A percentile compares a stretch with the other conserved stretches of the same genome.
These are phyloP conservation scores for Cyclotella atomus DNA, from an alignment of 108 stramenopile genomes.

Conservation along the genomic window DNA sequence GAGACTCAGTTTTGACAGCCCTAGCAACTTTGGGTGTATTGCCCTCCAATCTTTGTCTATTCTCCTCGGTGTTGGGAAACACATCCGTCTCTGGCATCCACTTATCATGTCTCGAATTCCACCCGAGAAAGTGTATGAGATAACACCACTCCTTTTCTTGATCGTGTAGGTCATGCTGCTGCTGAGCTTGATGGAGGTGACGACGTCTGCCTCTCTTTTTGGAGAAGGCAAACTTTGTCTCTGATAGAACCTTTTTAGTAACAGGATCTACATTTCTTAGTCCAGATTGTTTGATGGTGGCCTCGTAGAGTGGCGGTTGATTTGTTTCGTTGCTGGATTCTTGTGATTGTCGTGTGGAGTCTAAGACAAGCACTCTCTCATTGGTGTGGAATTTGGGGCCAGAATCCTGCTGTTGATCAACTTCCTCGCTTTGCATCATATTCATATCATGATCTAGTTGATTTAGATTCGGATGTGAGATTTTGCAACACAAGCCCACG, in stretches of 20 bases:
- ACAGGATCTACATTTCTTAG: conserved; percentile 25
- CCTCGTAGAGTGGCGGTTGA: conserved; percentile 37
- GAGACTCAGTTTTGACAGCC: conserved; percentile 1
- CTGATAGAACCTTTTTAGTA: conserved; percentile 26
- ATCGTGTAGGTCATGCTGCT: background rate
- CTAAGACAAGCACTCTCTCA: conserved; percentile 39
- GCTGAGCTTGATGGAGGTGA: conserved; percentile 1
- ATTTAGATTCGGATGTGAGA: background rate
- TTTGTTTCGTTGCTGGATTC: background rate
- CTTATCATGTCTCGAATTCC: conserved; percentile 56
- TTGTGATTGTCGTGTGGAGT: conserved; percentile 9
- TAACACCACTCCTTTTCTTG: conserved; percentile 48
- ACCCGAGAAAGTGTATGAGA: conserved; percentile 55
- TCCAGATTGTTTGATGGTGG: conserved; percentile 33
- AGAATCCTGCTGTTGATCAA: background rate
- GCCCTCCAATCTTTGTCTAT: conserved; percentile 24
- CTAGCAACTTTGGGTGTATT: conserved; percentile 16
- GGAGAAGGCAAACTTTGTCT: conserved; percentile 24
- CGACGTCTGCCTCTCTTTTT: conserved; percentile 32
- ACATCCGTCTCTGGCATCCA: conserved; percentile 50
- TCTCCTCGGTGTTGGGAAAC: conserved; percentile 36
- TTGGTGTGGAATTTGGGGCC: conserved; percentile 42
- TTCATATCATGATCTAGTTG: background rate
- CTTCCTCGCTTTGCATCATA: background rate
- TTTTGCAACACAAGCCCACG: background rate